phyloP scores from a whole-genome alignment of 1,284 basidiomycete genomes.

The Peniophora sp. region DNA sequence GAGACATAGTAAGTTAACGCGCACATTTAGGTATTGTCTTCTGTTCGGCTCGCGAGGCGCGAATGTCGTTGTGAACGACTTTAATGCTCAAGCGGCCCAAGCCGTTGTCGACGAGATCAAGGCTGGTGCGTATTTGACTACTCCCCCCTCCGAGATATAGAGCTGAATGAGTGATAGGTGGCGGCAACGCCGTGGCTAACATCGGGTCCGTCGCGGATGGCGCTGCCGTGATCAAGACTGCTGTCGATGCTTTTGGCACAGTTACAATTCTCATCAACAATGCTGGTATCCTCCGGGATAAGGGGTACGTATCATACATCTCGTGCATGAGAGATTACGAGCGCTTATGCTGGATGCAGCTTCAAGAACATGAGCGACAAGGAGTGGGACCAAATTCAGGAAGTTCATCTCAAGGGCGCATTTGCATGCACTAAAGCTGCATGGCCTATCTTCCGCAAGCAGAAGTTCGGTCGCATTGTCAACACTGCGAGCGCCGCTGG shows the following conservation, averaged over 20 bases:
- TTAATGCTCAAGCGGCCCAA: constrained; percentile 84
- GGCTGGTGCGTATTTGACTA: constrained; percentile 43
- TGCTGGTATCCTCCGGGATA: constrained; percentile 88
- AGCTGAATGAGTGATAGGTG: constrained; percentile 40
- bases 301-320: constrained; percentile 43
- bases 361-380: constrained; percentile 91
- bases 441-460: constrained; percentile 94
- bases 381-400: constrained; percentile 82
- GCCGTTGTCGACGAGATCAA: constrained; percentile 90
- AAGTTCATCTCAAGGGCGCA: constrained; percentile 93
- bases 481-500: constrained; percentile 91
- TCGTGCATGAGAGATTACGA: background rate
- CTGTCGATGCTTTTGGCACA: constrained; percentile 81
- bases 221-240: constrained; percentile 79
- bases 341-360: constrained; percentile 25
- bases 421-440: constrained; percentile 94
- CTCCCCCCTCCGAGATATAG: no score
- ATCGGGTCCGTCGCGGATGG: constrained; percentile 89
- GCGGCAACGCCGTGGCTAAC: constrained; percentile 83
- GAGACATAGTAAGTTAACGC: background rate
- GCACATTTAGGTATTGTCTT: constrained; percentile 67
- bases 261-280: constrained; percentile 91
- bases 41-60: constrained; percentile 89
- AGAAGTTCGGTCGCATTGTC: constrained; percentile 89
- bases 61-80: constrained; percentile 94